Evolutionary conservation across 805 yeast species (phyloP), one percentile per base, ranked within the genome.

Genomic region (Ogataea chonburiensis): DNA sequence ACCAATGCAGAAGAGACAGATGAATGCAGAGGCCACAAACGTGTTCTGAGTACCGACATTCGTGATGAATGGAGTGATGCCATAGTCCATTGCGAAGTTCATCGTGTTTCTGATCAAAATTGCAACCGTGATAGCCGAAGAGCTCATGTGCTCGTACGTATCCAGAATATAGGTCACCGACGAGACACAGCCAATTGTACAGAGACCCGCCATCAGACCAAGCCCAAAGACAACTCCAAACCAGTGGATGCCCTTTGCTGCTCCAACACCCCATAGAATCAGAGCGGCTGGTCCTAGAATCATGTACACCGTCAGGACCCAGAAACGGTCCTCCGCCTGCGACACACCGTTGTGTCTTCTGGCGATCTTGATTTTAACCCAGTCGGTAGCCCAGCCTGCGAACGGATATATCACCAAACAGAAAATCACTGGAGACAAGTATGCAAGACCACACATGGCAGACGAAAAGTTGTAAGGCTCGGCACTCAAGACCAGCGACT

Each of bases 181-280:
- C 7, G 65, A 56, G 18, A 71, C 72, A 34, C 77, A 64, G 7
- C 80, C 79, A 32, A 77, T 73, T 38, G 75, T 59, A 43, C 75
- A 67, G 24, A 68, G 56, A 5, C 82, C 80, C 10, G 78, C 81
- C 27, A 76, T 60, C 26, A 75, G 52, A 2, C 81, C 85, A 45
- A 75, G 63, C 2, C 81, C 82, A 34, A 70, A 62, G 24, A 72
- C 68, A 4, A 73, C 61, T 3, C 75, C 74, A 34, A 75, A 63
- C 83, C 85, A 79, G 34, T 71, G 73, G 19, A 71, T 60, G 4
- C 63, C 67, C 33, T 70, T 68, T 31, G 70, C 69, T 0, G 84
- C 79, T 8, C 83, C 85, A 28, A 78, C 70, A 31, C 86, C 86
- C 70, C 81, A 77, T 11, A 81, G 61, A 42, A 78, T 67, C 38